phyloP scores from a whole-genome alignment of 208 protist species.

The Trypanosoma platydactyli region DNA sequence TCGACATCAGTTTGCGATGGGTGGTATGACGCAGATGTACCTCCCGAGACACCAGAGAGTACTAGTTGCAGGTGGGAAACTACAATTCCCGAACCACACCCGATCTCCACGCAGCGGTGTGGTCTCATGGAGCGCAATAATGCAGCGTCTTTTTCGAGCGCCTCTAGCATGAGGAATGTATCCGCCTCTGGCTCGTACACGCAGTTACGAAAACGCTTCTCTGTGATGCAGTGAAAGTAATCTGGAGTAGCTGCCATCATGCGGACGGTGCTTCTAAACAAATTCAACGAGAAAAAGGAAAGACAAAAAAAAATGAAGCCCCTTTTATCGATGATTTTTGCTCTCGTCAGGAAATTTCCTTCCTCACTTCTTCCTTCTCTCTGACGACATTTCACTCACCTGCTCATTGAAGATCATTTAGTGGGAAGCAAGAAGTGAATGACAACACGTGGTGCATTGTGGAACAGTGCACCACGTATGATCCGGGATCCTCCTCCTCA shows the following conservation, averaged over 20 bases:
- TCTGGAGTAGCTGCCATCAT: conserved; percentile 54
- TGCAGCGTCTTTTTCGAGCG: conserved; percentile 57
- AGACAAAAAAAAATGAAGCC: conserved; percentile 1
- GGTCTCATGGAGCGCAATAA: conserved; percentile 40
- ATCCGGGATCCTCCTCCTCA: no score
- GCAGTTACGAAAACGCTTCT: conserved; percentile 56
- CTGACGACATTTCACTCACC: no score
- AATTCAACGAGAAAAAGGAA: neutral
- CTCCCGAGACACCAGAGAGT: conserved; percentile 26
- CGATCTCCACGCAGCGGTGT: conserved; percentile 70
- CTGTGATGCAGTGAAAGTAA: conserved; percentile 83
- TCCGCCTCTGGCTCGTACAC: conserved; percentile 92
- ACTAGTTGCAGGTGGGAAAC: conserved; percentile 63
- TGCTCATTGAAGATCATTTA: no score
- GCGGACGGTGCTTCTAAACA: neutral
- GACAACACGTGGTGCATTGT: no score
- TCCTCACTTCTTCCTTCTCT: no score
- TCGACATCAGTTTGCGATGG: neutral
- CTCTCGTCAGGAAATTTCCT: no score
- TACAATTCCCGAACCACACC: conserved; percentile 82
- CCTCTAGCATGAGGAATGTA: conserved; percentile 85
- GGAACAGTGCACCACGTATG: no score
- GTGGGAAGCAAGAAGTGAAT: no score
- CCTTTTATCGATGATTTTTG: no score
- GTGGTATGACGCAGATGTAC: no score